Evolutionary conservation across 2,329 filamentous ascomycete genomes (phyloP), one percentile per base, ranked within the genome.

Genomic region (Aschersonia sp.): DNA sequence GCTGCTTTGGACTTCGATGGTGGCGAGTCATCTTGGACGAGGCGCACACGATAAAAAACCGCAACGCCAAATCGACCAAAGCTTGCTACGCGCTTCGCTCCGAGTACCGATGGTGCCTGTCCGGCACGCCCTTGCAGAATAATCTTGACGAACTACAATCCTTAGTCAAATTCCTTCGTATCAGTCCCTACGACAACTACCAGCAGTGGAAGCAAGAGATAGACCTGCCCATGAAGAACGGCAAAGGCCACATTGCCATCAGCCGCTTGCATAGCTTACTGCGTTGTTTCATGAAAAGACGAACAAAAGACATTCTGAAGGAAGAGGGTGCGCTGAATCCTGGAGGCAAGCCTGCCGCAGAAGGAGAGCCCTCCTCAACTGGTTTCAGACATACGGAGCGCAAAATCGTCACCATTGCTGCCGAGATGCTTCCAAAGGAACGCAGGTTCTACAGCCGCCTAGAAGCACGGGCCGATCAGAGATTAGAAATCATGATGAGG

Each of bases 21-120:
- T 97, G 92, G 68, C 84, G 92, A 46, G 78, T 95, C 51, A 90
- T 98, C 53, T 74, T 98, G 2, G 92, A 98, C 53, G 92, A 98
- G 68, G 92, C 92, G 1, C 92, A 98, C 63, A 94, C 86, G 2
- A 95, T 98, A 74, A 98, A 98, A 69, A 98, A 98, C 60, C 83
- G 90, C 52, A 95, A 94, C 55, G 88, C 92, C 29, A 98, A 98
- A 66, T 83, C 87, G 41, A 95, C 90, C 1, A 88, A 95, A 62
- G 89, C 92, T 2, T 92, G 86, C 54, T 98, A 83, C 60, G 86
- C 86, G 2, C 67, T 98, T 32, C 73, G 83, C 32, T 82, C 87
- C 22, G 84, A 92, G 61, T 97, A 95, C 58, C 77, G 92, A 51
- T 98, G 92, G 92, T 97, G 92, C 59, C 68, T 98, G 51, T 95